Evolutionary conservation across 148 eudicot species (phyloP), one percentile per base, ranked within the genome.

Genomic region (Camellia lanceoleosa): DNA sequence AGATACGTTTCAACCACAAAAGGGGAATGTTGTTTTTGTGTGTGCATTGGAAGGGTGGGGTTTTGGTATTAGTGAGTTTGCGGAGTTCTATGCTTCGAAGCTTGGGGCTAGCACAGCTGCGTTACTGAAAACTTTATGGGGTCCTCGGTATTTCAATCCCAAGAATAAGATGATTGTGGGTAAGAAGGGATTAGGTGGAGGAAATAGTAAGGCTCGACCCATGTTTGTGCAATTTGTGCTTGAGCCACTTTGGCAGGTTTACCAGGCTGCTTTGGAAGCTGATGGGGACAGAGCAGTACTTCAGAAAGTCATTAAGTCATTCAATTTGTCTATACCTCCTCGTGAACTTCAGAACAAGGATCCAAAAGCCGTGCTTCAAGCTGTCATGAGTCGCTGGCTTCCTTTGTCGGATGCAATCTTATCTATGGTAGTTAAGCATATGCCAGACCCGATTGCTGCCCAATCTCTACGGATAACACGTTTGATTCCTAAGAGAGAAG

Each of bases 21-120:
- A 92, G 83, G 99, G 99, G 49, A 95, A 93, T 88, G 98, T 95
- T 55, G 94, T 85, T 6, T 95, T 95, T 91, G 97, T 80, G 4
- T 95, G 99, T 89, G 99, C 93, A 54, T 82, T 95, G 30, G 99
- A 95, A 87, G 99, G 98, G 9, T 93, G 99, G 99, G 99, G 97
- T 47, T 95, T 95, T 79, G 71, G 89, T 43, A 84, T 93, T n/a
- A 42, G 66, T 30, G 92, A 92, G 80, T 95, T 95, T 89, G 99
- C 97, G 1, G 89, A 91, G 85, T 89, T 95, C 82, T 95, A 92
- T 90, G 91, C 93, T 68, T 61, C 89, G 0, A 92, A 89, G 76
- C 85, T 89, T 8, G 92, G 93, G 46, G 92, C 88, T 0, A 95
- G 90, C 75, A 42, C 87, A 6, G 44, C 77, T 44, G 87, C 87